phyloP scores from a whole-genome alignment of 2,329 filamentous ascomycete genomes.

The Thielaviopsis populi region DNA sequence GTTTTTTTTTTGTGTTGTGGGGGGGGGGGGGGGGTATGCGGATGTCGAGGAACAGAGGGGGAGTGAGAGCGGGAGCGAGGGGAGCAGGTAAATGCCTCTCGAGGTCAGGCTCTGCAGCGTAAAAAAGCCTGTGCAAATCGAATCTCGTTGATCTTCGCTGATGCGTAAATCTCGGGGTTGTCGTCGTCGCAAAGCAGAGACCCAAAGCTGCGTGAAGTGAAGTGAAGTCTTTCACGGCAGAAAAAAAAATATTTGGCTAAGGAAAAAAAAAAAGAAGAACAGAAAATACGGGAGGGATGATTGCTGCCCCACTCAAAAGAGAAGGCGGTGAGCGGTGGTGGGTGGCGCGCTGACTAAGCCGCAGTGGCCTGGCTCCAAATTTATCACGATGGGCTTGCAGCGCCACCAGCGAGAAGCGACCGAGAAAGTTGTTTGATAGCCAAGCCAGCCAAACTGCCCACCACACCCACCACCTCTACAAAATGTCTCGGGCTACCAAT shows the following conservation, averaged over 20 bases:
- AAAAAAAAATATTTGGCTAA: slow-evolving; percentile 17
- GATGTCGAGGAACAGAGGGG: background rate
- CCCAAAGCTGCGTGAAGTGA: background rate
- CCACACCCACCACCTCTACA: slow-evolving; percentile 10
- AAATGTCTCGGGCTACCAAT: slow-evolving; percentile 45
- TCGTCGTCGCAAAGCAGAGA: background rate
- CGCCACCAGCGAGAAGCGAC: background rate
- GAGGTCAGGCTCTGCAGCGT: no score
- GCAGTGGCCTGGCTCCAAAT: slow-evolving; percentile 6
- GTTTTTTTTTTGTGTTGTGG: no score
- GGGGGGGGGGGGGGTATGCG: no score
- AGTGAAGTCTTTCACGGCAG: slow-evolving; percentile 11
- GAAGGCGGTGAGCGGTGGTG: slow-evolving; percentile 10
- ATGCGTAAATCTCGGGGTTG: background rate
- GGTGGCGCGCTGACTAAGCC: slow-evolving; percentile 11
- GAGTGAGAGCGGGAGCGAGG: no score
- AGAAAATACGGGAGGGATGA: background rate
- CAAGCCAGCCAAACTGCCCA: background rate
- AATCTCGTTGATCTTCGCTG: background rate
- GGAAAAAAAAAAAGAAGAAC: slow-evolving; percentile 10
- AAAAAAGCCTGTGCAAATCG: background rate
- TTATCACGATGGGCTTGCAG: slow-evolving; percentile 7
- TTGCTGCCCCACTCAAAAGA: background rate
- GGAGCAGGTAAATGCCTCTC: no score
- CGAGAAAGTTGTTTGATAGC: background rate